A percentile compares a stretch with the other conserved stretches of the same genome.
Conservation (phyloP, 1,284 basidiomycete species). For the Ustilago hordei region DNA sequence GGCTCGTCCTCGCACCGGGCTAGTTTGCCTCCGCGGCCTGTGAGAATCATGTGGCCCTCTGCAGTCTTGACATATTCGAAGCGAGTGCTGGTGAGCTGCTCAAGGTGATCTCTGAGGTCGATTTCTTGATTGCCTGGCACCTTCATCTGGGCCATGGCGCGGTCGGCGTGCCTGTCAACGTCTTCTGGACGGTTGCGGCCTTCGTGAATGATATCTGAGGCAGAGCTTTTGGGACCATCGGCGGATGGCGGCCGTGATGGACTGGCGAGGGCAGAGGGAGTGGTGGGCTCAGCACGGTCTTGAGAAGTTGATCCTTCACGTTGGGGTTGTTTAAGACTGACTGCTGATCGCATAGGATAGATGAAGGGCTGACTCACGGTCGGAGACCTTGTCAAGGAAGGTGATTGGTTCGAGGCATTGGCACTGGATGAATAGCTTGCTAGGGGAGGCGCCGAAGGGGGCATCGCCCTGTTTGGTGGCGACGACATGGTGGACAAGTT, state of each 20-base stretch:
- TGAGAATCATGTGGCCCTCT: slow-evolving; percentile 79
- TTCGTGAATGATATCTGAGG: slow-evolving; percentile 23
- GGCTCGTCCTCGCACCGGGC: slow-evolving; percentile 86
- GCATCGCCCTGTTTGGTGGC: slow-evolving; percentile 17
- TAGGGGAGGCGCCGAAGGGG: slow-evolving; percentile 16
- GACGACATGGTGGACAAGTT: slow-evolving; percentile 26
- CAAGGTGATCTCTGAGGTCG: slow-evolving; percentile 34
- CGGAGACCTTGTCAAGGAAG: slow-evolving; percentile 34
- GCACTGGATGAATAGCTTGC: slow-evolving; percentile 8
- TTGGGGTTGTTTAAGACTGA: slow-evolving; percentile 55
- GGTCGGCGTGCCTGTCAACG: slow-evolving; percentile 38
- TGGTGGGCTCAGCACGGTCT: slow-evolving; percentile 1
- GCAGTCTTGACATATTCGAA: slow-evolving; percentile 79
- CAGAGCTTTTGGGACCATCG: slow-evolving; percentile 11
- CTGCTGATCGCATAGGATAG: slow-evolving; percentile 62
- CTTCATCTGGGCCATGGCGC: slow-evolving; percentile 36
- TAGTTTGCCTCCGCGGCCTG: slow-evolving; percentile 79
- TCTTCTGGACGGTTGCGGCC: slow-evolving; percentile 35
- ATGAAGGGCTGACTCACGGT: slow-evolving; percentile 57
- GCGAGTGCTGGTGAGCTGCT: slow-evolving; percentile 67
- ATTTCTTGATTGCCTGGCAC: slow-evolving; percentile 29
- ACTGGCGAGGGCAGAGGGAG: slow-evolving; percentile 3
- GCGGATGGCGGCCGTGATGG: slow-evolving; percentile 21
- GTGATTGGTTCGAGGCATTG: slow-evolving; percentile 14
- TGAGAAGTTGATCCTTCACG: slow-evolving; percentile 18